These are phyloP conservation scores for Nymphaea colorata DNA, from an alignment of 164 flowering plant species.

Conservation along the genomic window DNA sequence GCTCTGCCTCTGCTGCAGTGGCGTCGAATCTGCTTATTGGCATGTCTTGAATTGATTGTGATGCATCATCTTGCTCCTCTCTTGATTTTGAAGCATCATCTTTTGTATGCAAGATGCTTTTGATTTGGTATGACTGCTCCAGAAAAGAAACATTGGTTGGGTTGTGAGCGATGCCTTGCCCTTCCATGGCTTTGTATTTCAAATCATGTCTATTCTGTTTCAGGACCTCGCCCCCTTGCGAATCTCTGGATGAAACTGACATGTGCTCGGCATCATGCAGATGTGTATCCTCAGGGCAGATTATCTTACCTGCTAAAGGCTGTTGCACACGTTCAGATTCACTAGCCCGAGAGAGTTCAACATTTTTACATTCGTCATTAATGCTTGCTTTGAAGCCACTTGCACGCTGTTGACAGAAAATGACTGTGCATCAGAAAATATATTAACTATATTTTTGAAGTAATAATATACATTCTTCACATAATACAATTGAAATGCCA, in stretches of 20 bases:
- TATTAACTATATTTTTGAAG: too few species aligned
- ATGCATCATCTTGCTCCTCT: neutral
- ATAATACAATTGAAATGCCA: too few species aligned
- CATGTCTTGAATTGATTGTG: neutral
- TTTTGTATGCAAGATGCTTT: neutral
- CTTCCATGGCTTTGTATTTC: neutral
- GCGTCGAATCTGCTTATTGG: conserved; percentile 26
- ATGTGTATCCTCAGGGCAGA: neutral
- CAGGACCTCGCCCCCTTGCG: neutral
- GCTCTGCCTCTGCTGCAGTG: conserved; percentile 52
- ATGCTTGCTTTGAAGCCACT: conserved; percentile 8
- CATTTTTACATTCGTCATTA: conserved; percentile 8
- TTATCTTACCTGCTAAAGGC: neutral
- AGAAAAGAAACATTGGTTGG: neutral
- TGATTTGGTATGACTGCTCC: neutral
- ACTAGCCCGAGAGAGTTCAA: conserved; percentile 5
- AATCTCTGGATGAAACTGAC: neutral
- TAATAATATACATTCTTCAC: too few species aligned
- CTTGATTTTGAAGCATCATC: conserved; percentile 6
- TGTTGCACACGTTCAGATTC: neutral
- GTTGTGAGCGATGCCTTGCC: neutral
- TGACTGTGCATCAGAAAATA: neutral
- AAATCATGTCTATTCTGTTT: neutral
- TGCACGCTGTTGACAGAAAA: conserved; percentile 8
- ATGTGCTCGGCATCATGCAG: neutral